Evolutionary conservation across 108 stramenopile genomes (phyloP).

Genomic region (Conticribra weissflogii): DNA sequence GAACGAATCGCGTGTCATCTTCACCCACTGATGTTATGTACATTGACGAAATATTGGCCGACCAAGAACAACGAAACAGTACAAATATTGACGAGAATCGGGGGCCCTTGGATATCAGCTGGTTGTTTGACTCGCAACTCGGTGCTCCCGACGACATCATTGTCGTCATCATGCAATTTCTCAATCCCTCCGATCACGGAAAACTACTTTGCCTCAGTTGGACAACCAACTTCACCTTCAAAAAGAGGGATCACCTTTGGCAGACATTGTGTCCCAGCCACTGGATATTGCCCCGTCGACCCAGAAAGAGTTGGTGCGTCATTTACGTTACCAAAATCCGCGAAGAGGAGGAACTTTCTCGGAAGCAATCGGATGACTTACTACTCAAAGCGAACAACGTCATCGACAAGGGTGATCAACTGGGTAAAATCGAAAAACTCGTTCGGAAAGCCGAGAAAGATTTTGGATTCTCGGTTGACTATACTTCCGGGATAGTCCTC

Average conservation of each 20-base stretch:
- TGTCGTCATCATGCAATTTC: slow-evolving; percentile 53
- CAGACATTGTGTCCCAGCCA: slow-evolving; percentile 62
- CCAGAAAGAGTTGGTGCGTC: slow-evolving; percentile 80
- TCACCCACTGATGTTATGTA: slow-evolving; percentile 48
- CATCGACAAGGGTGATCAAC: slow-evolving; percentile 67
- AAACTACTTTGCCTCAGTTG: slow-evolving; percentile 60
- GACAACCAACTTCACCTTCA: slow-evolving; percentile 40
- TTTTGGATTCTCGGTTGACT: slow-evolving; percentile 74
- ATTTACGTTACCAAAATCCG: slow-evolving; percentile 67
- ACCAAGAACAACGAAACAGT: slow-evolving; percentile 47
- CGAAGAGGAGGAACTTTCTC: slow-evolving; percentile 52
- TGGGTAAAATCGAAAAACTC: slow-evolving; percentile 72
- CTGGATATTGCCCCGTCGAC: slow-evolving; percentile 80
- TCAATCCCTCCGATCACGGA: slow-evolving; percentile 59
- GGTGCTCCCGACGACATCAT: slow-evolving; percentile 79
- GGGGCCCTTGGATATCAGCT: slow-evolving; percentile 60
- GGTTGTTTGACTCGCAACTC: slow-evolving; percentile 60
- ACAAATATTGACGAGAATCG: slow-evolving; percentile 5
- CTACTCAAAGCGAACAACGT: slow-evolving; percentile 52
- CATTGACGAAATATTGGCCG: slow-evolving; percentile 75
- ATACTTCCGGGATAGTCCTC: slow-evolving; percentile 75
- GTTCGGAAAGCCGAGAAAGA: slow-evolving; percentile 59
- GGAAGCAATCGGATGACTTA: slow-evolving; percentile 74
- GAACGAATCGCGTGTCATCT: slow-evolving; percentile 1
- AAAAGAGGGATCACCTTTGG: slow-evolving; percentile 68